Evolutionary conservation across 306 rosid genomes (phyloP).

Genomic region (Delonix regia): DNA sequence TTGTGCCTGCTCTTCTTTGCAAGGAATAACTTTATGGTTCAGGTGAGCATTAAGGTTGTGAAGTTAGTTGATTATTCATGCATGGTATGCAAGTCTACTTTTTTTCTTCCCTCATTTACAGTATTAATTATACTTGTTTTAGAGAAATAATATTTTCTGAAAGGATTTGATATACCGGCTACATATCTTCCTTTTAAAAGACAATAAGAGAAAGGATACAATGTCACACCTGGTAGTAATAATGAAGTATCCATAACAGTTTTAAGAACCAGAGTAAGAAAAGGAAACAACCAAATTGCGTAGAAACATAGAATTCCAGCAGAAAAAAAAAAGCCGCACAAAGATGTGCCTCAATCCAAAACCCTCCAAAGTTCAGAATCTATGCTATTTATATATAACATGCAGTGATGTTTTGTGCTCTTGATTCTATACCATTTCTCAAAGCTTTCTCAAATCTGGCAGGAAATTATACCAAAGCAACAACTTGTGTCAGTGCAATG

Average conservation of each 20-base stretch:
- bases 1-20: conserved; percentile 5
- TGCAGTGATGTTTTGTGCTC: neutral
- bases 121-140: neutral
- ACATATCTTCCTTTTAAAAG: neutral
- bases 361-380: neutral
- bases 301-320: neutral
- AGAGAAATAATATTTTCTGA: neutral
- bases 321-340: no score
- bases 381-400: neutral
- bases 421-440: neutral
- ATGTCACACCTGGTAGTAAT: neutral
- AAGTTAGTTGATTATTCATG: neutral
- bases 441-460: conserved; percentile 10
- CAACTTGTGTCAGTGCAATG: conserved; percentile 73
- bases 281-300: neutral
- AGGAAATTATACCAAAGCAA: conserved; percentile 77
- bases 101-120: neutral
- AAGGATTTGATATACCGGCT: neutral
- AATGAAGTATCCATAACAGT: neutral
- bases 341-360: neutral
- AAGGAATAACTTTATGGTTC: neutral
- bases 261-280: neutral
- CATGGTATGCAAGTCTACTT: neutral
- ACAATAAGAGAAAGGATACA: neutral
- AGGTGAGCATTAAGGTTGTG: conserved; percentile 20